Conservation (phyloP, 768 basidiomycete species). For the Gloeostereum incarnatum region DNA sequence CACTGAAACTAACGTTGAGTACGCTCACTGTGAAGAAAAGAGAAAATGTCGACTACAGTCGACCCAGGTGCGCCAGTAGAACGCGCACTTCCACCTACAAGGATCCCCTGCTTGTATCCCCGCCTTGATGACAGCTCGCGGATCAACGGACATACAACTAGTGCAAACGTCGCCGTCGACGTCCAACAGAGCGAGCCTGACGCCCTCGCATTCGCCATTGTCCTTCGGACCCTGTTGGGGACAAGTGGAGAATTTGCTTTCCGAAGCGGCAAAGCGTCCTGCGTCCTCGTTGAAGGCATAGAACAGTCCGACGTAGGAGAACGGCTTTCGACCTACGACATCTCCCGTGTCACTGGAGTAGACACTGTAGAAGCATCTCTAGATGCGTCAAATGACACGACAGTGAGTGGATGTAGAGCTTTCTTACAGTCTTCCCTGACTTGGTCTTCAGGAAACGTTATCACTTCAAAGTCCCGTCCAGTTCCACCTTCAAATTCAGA, state of each 20-base stretch:
- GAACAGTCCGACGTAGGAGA: neutral
- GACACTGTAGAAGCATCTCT: neutral
- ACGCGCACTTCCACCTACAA: neutral
- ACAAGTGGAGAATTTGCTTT: constrained; percentile 1
- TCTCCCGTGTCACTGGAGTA: neutral
- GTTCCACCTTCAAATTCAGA: neutral
- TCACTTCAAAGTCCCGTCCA: neutral
- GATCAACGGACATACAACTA: neutral
- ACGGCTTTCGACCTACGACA: neutral
- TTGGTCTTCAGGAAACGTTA: neutral
- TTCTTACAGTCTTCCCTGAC: neutral
- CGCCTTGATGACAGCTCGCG: neutral
- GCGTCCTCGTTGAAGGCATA: neutral
- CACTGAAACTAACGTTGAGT: no score
- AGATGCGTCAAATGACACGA: neutral
- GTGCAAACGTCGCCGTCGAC: neutral
- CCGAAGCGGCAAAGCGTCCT: neutral
- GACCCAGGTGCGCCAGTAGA: no score
- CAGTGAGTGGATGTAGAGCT: neutral
- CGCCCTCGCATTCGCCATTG: neutral
- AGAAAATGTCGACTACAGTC: no score
- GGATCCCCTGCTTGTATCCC: neutral
- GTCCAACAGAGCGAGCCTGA: neutral
- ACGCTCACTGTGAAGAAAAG: no score
- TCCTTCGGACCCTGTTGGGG: neutral